Evolutionary conservation across 139 green algal species (phyloP).

Genomic region (Spirogloea muscicola): DNA sequence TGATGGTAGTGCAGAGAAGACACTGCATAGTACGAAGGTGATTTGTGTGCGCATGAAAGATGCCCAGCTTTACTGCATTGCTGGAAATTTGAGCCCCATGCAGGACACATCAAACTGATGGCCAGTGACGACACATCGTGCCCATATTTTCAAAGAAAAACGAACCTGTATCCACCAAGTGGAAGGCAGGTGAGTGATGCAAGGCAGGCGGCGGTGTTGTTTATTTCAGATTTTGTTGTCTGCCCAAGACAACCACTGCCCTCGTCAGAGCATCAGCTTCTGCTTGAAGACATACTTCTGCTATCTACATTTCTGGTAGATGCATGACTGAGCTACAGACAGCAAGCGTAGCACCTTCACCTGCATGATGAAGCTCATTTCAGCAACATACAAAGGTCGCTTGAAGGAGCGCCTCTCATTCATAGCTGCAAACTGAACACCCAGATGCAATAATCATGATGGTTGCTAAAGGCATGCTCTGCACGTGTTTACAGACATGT

Average conservation of each 20-base stretch:
- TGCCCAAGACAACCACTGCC: background rate
- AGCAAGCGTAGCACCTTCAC: background rate
- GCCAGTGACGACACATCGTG: background rate
- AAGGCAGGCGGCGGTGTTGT: constrained; percentile 8
- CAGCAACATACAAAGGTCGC: constrained; percentile 19
- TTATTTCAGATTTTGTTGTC: constrained; percentile 14
- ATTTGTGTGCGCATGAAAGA: background rate
- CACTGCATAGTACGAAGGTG: constrained; percentile 15
- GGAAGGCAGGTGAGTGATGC: constrained; percentile 8
- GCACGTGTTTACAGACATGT: too few relatives aligned
- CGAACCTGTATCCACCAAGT: constrained; percentile 17
- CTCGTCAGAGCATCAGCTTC: background rate
- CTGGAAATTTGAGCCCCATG: background rate
- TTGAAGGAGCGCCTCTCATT: constrained; percentile 7
- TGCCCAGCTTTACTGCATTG: background rate
- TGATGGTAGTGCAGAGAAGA: constrained; percentile 18
- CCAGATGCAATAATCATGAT: too few relatives aligned
- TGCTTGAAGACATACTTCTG: background rate
- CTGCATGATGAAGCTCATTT: constrained; percentile 24
- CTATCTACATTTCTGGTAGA: background rate
- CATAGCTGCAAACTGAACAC: constrained; percentile 2
- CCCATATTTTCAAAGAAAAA: background rate
- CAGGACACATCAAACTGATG: constrained; percentile 1
- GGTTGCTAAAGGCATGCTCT: too few relatives aligned
- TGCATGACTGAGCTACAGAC: background rate